Base-by-base conservation (phyloP, 169 alveolate genomes). In the Besnoitia besnoiti region DNA sequence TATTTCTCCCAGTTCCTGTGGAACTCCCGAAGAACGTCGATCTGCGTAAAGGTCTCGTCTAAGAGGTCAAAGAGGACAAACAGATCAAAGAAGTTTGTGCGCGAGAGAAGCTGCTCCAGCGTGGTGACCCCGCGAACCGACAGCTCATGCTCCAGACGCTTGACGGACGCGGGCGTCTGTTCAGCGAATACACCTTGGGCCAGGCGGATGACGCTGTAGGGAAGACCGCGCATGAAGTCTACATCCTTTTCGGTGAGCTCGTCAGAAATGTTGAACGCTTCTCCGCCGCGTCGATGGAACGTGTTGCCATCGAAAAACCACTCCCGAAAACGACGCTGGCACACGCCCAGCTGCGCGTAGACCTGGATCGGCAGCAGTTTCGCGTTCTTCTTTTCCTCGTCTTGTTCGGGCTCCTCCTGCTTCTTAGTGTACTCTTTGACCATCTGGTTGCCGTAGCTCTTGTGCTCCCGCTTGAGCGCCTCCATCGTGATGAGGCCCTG, bases 301-400 rank as follows among this genome's bases (percentile, higher is more conserved):
- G 93, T 90, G 50, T 50, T 90, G 30, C 93, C 93, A 30, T 90
- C 93, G 42, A 90, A 90, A n/a, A 77, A 51, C 93, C 93, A 90
- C 44, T 90, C 85, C 7, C 90, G 30, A 14, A 46, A 47, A 12
- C 93, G 79, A 19, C 37, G 51, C 62, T 90, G 82, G 46, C 67
- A 75, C 47, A 82, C 90, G 12, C 62, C 61, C 85, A 90, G 35
- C 93, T 75, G 61, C 24, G 75, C 27, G 39, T 35, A 90, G 39
- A 61, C 89, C 5, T 85, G 84, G 27, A 77, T 85, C 0, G 90
- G 42, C 33, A 50, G 47, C 35, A 76, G 76, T 40, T 67, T 49
- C 24, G 61, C 73, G 46, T 76, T 90, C 82, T 50, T 75, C 85
- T 85, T 50, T 0, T 76, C 85, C 14, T 84, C 90, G 35, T 77